Conservation (phyloP, 2,329 filamentous ascomycete species). For the Scorias spongiosa region DNA sequence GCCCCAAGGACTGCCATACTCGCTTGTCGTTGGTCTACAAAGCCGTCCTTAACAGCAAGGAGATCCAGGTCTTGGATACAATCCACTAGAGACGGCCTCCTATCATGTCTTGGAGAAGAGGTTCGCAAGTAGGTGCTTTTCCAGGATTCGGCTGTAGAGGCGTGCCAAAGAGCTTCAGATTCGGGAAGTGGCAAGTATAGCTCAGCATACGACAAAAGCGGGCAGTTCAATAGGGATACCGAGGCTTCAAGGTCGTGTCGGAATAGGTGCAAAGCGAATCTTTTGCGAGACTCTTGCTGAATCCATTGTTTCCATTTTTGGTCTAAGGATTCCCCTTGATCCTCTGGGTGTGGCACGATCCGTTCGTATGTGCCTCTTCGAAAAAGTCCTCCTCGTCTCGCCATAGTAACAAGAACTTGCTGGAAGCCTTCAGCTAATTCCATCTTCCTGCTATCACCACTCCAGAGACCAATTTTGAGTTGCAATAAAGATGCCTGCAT, state of each 20-base stretch:
- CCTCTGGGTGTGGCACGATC: slow-evolving; percentile 36
- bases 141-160: slow-evolving; percentile 48
- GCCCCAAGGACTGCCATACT: slow-evolving; percentile 48
- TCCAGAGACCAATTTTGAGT: slow-evolving; percentile 42
- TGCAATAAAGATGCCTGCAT: slow-evolving; percentile 36
- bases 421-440: slow-evolving; percentile 44
- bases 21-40: slow-evolving; percentile 42
- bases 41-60: slow-evolving; percentile 33
- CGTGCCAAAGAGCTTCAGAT: slow-evolving; percentile 48
- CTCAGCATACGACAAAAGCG: slow-evolving; percentile 54
- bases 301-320: slow-evolving; percentile 53
- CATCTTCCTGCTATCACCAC: slow-evolving; percentile 43
- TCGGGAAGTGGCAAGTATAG: slow-evolving; percentile 51
- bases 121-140: slow-evolving; percentile 40
- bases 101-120: slow-evolving; percentile 16
- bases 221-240: slow-evolving; percentile 49
- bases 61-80: slow-evolving; percentile 42
- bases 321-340: slow-evolving; percentile 42
- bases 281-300: slow-evolving; percentile 50
- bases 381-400: slow-evolving; percentile 43
- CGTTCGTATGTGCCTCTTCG: slow-evolving; percentile 29
- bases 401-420: slow-evolving; percentile 38
- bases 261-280: slow-evolving; percentile 51
- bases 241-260: slow-evolving; percentile 52
- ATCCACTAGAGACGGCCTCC: slow-evolving; percentile 39